Evolutionary conservation across 192 early-diverging fungal genomes (phyloP), one percentile per base, ranked within the genome.

Genomic region (Linnemannia hyalina): DNA sequence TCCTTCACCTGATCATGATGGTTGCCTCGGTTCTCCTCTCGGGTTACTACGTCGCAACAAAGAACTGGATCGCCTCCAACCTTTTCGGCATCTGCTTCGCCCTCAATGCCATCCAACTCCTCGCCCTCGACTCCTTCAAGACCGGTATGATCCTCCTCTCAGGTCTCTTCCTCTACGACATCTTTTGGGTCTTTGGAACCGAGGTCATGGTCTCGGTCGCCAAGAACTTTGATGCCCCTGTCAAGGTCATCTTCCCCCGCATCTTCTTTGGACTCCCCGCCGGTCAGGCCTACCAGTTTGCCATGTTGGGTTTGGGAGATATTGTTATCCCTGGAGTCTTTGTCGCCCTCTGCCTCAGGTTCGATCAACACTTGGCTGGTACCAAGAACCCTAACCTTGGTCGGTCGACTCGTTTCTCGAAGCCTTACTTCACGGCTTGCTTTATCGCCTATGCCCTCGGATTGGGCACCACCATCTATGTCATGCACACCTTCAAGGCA

Each of bases 121-220:
- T 99, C 57, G 94, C 96, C 4, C 90, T 99, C 38, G 97, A 98
- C 87, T 98, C 97, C 10, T 98, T 99, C 93, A 95, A 95, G 87
- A 99, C 97, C 1, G 98, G 97, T n/a, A 97, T 97, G 91, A 96
- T 97, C 41, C 92, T 99, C 70, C 93, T 99, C 40, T 88, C 92
- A 32, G 97, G 96, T 23, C 89, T 99, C 57, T 99, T 99, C 90
- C 87, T 97, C 36, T 99, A 99, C 83, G 98, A 99, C 88, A 93
- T 99, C 71, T 99, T 99, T 80, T 99, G 98, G 98, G 98, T 99
- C 77, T 99, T 99, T 92, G 97, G 97, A 47, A 99, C 98, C 9
- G 95, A 97, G 52, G 98, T 99, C 26, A 99, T 99, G 98, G 98
- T 99, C 9, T 95, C 95, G 11, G 98, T 99, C 32, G 98, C 98